These are phyloP conservation scores for Sphaerulina musiva DNA, from an alignment of 2,329 filamentous ascomycete genomes.

Conservation along the genomic window DNA sequence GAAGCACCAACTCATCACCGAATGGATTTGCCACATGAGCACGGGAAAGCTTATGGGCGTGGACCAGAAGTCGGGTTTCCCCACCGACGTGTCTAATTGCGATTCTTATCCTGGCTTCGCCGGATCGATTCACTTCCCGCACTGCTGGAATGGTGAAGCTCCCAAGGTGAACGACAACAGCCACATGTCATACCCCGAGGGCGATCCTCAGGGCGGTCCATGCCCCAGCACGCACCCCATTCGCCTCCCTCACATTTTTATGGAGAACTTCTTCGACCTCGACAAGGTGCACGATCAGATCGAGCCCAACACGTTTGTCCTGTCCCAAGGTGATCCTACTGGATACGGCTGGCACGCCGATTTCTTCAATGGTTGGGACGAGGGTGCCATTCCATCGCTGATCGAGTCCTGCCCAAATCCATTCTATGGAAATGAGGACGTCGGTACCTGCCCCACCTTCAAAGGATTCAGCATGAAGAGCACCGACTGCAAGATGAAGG, in stretches of 20 bases:
- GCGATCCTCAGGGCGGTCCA: slow-evolving; percentile 44
- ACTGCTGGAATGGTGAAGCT: slow-evolving; percentile 61
- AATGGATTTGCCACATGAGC: slow-evolving; percentile 51
- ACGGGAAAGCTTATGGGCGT: slow-evolving; percentile 38
- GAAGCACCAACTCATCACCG: slow-evolving; percentile 35
- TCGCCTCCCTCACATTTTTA: slow-evolving; percentile 53
- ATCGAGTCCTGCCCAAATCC: slow-evolving; percentile 60
- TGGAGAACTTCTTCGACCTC: slow-evolving; percentile 36
- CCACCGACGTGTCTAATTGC: slow-evolving; percentile 64
- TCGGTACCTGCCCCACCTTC: slow-evolving; percentile 49
- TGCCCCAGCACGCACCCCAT: slow-evolving; percentile 49
- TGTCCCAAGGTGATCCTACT: slow-evolving; percentile 43
- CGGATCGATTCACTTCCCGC: slow-evolving; percentile 63
- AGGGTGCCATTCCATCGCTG: slow-evolving; percentile 57
- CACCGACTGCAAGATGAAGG: slow-evolving; percentile 45
- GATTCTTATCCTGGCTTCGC: slow-evolving; percentile 50
- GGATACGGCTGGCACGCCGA: slow-evolving; percentile 51
- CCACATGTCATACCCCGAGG: slow-evolving; percentile 58
- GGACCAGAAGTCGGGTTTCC: slow-evolving; percentile 40
- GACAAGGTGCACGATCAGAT: slow-evolving; percentile 33
- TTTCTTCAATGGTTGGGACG: slow-evolving; percentile 48
- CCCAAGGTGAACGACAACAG: slow-evolving; percentile 24
- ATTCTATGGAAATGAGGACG: slow-evolving; percentile 56
- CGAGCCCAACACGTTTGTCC: slow-evolving; percentile 39
- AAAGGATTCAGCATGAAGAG: slow-evolving; percentile 15